A percentile compares a stretch with the other conserved stretches of the same genome.
These are phyloP conservation scores for Capsella rubella DNA, from an alignment of 441 rosid genomes.

Conservation along the genomic window DNA sequence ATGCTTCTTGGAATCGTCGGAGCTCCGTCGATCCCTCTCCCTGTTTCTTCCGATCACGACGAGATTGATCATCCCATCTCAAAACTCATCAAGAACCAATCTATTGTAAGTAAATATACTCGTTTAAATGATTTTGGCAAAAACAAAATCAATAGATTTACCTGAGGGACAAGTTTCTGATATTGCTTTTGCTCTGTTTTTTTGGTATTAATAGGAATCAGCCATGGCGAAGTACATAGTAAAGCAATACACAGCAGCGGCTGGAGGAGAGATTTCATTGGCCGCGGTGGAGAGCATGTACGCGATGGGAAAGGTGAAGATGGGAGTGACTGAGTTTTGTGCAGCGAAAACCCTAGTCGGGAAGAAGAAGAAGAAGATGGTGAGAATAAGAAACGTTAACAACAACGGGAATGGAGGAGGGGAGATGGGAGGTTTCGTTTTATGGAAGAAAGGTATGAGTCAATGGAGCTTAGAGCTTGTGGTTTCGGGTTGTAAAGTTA, in stretches of 20 bases:
- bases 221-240: constrained; percentile 92
- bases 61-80: constrained; percentile 45
- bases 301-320: constrained; percentile 90
- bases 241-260: constrained; percentile 80
- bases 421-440: constrained; percentile 89
- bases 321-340: constrained; percentile 77
- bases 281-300: constrained; percentile 70
- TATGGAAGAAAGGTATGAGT: constrained; percentile 89
- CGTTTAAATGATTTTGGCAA: background rate
- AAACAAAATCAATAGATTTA: background rate
- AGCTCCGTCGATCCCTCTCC: constrained; percentile 82
- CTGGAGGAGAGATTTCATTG: constrained; percentile 76
- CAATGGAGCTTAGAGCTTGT: constrained; percentile 94
- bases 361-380: constrained; percentile 54
- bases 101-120: constrained; percentile 64
- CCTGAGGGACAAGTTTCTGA: constrained; percentile 39
- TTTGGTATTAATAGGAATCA: constrained; percentile 56
- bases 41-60: constrained; percentile 39
- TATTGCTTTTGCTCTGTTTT: constrained; percentile 23
- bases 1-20: constrained; percentile 86
- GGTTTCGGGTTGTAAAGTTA: constrained; percentile 86
- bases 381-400: constrained; percentile 48
- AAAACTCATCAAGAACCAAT: constrained; percentile 60
- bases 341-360: constrained; percentile 56
- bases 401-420: constrained; percentile 55